phyloP scores from a whole-genome alignment of 2,329 filamentous ascomycete genomes.

The Alternaria gansuensis region DNA sequence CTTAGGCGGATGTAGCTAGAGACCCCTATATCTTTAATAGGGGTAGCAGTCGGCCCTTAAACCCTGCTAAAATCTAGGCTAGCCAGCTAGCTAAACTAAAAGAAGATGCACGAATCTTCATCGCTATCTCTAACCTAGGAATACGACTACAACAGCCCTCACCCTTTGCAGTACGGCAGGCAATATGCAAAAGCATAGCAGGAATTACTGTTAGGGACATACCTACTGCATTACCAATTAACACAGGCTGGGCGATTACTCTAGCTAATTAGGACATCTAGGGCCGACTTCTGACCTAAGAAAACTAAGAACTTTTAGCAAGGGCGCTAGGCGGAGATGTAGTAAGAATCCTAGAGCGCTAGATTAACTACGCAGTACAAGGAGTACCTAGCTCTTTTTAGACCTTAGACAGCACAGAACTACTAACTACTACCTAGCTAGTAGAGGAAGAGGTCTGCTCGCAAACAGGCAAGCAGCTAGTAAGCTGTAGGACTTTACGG shows the following conservation, averaged over 20 bases:
- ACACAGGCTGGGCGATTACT: slow-evolving; percentile 10
- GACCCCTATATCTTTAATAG: background rate
- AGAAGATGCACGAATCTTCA: background rate
- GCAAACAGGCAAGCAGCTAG: slow-evolving; percentile 6
- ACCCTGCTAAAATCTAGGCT: background rate
- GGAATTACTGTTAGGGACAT: background rate
- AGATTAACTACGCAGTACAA: slow-evolving; percentile 10
- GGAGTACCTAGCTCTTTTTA: slow-evolving; percentile 12
- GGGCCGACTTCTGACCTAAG: background rate
- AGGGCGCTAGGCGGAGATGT: background rate
- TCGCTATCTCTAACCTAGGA: background rate
- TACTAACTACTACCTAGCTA: slow-evolving; percentile 3
- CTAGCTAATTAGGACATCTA: background rate
- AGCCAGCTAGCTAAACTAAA: background rate
- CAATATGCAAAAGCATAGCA: background rate
- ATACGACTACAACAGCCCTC: background rate
- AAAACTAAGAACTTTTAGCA: background rate
- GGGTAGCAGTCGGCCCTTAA: background rate
- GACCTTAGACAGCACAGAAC: slow-evolving; percentile 1
- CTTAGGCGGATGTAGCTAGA: background rate
- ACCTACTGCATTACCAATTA: background rate
- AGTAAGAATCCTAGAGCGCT: background rate
- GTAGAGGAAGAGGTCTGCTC: slow-evolving; percentile 8
- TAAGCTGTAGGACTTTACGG: slow-evolving; percentile 6
- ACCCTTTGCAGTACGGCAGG: background rate